phyloP scores from a whole-genome alignment of 345 rosid species.

The Boechera stricta region DNA sequence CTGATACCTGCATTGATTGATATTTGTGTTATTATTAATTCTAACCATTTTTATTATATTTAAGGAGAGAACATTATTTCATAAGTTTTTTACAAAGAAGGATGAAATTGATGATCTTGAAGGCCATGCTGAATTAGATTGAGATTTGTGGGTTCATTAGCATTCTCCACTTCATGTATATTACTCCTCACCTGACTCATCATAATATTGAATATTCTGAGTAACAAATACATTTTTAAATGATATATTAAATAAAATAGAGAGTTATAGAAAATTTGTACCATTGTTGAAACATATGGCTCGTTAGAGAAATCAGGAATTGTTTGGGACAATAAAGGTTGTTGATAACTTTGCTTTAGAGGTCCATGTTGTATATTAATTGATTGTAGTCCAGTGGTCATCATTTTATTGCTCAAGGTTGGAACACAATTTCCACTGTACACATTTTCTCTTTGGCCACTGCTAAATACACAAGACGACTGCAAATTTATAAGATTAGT shows the following conservation, averaged over 20 bases:
- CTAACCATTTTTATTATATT: not conserved
- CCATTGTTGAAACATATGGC: slow-evolving; percentile 27
- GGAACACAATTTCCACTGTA: not conserved
- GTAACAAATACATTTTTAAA: not conserved
- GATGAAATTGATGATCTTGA: slow-evolving; percentile 29
- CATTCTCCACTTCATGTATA: slow-evolving; percentile 21
- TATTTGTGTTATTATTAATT: not conserved
- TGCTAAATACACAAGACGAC: not conserved
- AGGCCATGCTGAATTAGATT: slow-evolving; percentile 8
- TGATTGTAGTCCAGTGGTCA: slow-evolving; percentile 19
- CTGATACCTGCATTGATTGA: slow-evolving; percentile 26
- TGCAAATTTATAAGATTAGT: slow-evolving; percentile 22
- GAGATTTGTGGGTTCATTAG: slow-evolving; percentile 22
- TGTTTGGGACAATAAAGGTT: slow-evolving; percentile 17
- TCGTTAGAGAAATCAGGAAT: not conserved
- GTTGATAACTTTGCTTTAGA: slow-evolving; percentile 11
- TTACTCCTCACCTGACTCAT: slow-evolving; percentile 28
- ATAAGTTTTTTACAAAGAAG: slow-evolving; percentile 15
- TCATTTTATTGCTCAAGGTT: not conserved
- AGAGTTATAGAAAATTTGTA: slow-evolving; percentile 3
- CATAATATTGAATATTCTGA: not conserved
- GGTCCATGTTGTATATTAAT: slow-evolving; percentile 16
- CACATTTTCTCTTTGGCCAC: slow-evolving; percentile 27
- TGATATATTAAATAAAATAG: not conserved
- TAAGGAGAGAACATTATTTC: not conserved